Percentiles rank a stretch among this genome's conserved stretches.
These are phyloP conservation scores for Linnemannia schmuckeri DNA, from an alignment of 192 early-diverging fungal species.

Conservation along the genomic window DNA sequence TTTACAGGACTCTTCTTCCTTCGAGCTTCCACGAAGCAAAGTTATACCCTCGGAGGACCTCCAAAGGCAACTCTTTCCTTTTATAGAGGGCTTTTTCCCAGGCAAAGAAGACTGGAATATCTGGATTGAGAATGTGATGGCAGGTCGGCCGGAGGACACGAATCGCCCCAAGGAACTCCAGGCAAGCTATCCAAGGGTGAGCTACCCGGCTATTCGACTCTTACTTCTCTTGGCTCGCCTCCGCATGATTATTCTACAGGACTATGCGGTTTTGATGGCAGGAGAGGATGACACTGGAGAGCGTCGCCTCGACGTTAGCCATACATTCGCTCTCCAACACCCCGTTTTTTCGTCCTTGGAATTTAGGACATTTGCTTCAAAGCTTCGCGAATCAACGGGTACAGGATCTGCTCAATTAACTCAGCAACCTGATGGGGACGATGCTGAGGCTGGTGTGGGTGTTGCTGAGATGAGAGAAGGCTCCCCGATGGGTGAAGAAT, in stretches of 20 bases:
- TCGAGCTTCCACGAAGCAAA: slow-evolving; percentile 11
- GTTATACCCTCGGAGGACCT: slow-evolving; percentile 11
- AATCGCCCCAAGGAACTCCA: not conserved
- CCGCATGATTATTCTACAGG: slow-evolving; percentile 24
- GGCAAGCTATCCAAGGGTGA: not conserved
- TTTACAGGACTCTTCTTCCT: not conserved
- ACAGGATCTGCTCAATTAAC: not conserved
- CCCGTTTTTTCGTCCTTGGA: not conserved
- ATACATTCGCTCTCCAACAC: not conserved
- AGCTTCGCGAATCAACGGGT: not conserved
- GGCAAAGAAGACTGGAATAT: not conserved
- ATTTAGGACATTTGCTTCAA: not conserved
- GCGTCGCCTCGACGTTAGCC: not conserved
- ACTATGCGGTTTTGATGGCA: slow-evolving; percentile 7
- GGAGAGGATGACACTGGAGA: not conserved
- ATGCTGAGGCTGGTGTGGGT: not conserved
- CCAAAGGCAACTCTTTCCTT: slow-evolving; percentile 8
- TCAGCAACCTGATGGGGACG: not conserved
- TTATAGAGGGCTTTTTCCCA: not conserved
- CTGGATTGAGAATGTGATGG: slow-evolving; percentile 16
- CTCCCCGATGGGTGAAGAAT: not conserved
- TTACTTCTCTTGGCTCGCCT: slow-evolving; percentile 10
- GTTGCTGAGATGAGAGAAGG: not conserved
- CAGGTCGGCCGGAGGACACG: not conserved
- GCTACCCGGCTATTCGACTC: not conserved